Percentiles rank a stretch among this genome's conserved stretches.
These are phyloP conservation scores for Cordyceps sp. DNA, from an alignment of 2,329 filamentous ascomycete genomes.

Conservation along the genomic window DNA sequence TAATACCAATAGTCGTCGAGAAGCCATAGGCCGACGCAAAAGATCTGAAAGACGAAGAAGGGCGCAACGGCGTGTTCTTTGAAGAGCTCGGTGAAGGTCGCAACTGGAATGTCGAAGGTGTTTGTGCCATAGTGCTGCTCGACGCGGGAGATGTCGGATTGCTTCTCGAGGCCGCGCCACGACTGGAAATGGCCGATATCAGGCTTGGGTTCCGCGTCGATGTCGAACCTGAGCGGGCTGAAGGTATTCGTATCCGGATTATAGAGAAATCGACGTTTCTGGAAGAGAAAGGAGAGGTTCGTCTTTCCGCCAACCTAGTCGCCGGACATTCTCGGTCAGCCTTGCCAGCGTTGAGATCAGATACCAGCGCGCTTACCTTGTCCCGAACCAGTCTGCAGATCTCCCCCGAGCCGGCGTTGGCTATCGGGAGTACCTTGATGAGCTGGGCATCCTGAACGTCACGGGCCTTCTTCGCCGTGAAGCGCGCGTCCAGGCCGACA, in stretches of 20 bases:
- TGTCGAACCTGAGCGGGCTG: slow-evolving; percentile 61
- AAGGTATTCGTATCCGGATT: slow-evolving; percentile 57
- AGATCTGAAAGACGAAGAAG: slow-evolving; percentile 98
- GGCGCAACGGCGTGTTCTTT: slow-evolving; percentile 96
- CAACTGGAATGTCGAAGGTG: slow-evolving; percentile 94
- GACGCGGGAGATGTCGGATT: slow-evolving; percentile 61
- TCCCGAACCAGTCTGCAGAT: slow-evolving; percentile 73
- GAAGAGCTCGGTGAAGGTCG: slow-evolving; percentile 89
- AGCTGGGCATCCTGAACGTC: slow-evolving; percentile 58
- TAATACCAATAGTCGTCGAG: slow-evolving; percentile 99
- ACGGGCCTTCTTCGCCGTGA: slow-evolving; percentile 59
- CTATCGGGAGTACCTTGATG: slow-evolving; percentile 83
- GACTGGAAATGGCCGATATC: slow-evolving; percentile 62
- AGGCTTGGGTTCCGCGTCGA: slow-evolving; percentile 77
- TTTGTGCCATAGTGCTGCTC: slow-evolving; percentile 92
- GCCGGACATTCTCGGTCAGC: too few species aligned
- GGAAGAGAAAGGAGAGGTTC: slow-evolving; percentile 86
- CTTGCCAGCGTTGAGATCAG: too few species aligned
- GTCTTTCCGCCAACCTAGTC: too few species aligned
- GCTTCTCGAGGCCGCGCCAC: slow-evolving; percentile 56
- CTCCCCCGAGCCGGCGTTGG: slow-evolving; percentile 77
- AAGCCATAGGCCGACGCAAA: slow-evolving; percentile 97
- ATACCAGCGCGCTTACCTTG: slow-evolving; percentile 36
- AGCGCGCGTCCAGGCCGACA: slow-evolving; percentile 66
- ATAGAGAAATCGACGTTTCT: slow-evolving; percentile 93